A percentile compares a stretch with the other conserved stretches of the same genome.
These are phyloP conservation scores for Scytalidium sp. DNA, from an alignment of 2,329 filamentous ascomycete species.

Conservation along the genomic window DNA sequence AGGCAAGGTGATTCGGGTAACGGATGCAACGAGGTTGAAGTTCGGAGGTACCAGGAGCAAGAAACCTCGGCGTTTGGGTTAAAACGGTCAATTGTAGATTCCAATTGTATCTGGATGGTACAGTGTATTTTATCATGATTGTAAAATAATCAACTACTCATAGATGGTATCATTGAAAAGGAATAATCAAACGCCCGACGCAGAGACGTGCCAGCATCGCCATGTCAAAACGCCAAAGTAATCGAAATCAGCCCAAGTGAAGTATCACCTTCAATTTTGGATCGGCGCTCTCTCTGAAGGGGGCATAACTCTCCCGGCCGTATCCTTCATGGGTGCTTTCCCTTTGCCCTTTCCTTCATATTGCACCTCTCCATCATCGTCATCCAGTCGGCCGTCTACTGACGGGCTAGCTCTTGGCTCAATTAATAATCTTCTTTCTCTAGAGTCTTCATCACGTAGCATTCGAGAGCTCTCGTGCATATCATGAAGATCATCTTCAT, in stretches of 20 bases:
- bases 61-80: conserved; percentile 72
- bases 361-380: conserved; percentile 43
- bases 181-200: background rate
- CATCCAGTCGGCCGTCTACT: conserved; percentile 38
- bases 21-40: conserved; percentile 86
- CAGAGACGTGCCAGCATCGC: background rate
- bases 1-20: conserved; percentile 72
- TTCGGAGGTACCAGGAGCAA: conserved; percentile 90
- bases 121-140: background rate
- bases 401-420: conserved; percentile 4
- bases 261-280: conserved; percentile 12
- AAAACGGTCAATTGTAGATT: conserved; percentile 6
- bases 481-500: conserved; percentile 45
- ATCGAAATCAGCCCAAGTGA: conserved; percentile 13
- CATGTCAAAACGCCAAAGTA: conserved; percentile 7
- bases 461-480: conserved; percentile 56
- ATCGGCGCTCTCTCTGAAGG: conserved; percentile 49
- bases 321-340: conserved; percentile 41
- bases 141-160: background rate
- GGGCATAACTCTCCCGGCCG: conserved; percentile 48
- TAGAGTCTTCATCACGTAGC: conserved; percentile 38
- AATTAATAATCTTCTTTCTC: conserved; percentile 25
- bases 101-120: background rate
- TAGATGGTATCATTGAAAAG: background rate
- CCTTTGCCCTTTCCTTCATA: conserved; percentile 29